These are phyloP conservation scores for Hirsutella thompsonii DNA, from an alignment of 2,329 filamentous ascomycete species.

Conservation along the genomic window DNA sequence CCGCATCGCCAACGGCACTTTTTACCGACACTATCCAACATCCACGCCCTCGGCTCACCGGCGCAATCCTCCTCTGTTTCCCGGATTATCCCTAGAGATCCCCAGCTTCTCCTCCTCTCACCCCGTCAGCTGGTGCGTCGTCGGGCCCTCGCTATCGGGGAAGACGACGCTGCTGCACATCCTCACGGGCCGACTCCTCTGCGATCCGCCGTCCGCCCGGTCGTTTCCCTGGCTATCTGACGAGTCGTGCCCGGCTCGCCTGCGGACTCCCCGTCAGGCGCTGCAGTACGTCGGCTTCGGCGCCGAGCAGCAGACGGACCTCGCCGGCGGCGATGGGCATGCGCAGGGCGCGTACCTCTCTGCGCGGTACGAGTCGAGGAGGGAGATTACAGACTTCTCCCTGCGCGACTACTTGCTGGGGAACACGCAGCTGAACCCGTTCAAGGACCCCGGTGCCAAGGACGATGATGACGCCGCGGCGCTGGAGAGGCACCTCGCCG, in stretches of 20 bases:
- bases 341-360: constrained; percentile 71
- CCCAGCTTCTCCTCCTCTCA: constrained; percentile 38
- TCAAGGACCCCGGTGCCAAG: constrained; percentile 26
- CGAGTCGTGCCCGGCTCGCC: constrained; percentile 38
- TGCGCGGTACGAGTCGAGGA: constrained; percentile 76
- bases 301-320: constrained; percentile 47
- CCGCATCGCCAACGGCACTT: constrained; percentile 64
- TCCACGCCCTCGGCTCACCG: constrained; percentile 23
- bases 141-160: constrained; percentile 66
- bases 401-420: constrained; percentile 70
- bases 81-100: constrained; percentile 55
- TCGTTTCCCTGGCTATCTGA: constrained; percentile 67
- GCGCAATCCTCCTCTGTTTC: constrained; percentile 62
- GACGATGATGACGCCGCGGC: constrained; percentile 33
- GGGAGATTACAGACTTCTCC: constrained; percentile 80
- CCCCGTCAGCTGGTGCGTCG: constrained; percentile 65
- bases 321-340: constrained; percentile 33
- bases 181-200: constrained; percentile 62
- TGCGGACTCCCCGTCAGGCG: constrained; percentile 50
- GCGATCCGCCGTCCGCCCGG: constrained; percentile 61
- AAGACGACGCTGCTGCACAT: constrained; percentile 76
- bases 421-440: constrained; percentile 70
- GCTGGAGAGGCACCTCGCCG: constrained; percentile 31
- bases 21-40: constrained; percentile 64
- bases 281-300: constrained; percentile 90